Conservation (phyloP, 2,329 filamentous ascomycete genomes). For the Scedosporium apiospermum region DNA sequence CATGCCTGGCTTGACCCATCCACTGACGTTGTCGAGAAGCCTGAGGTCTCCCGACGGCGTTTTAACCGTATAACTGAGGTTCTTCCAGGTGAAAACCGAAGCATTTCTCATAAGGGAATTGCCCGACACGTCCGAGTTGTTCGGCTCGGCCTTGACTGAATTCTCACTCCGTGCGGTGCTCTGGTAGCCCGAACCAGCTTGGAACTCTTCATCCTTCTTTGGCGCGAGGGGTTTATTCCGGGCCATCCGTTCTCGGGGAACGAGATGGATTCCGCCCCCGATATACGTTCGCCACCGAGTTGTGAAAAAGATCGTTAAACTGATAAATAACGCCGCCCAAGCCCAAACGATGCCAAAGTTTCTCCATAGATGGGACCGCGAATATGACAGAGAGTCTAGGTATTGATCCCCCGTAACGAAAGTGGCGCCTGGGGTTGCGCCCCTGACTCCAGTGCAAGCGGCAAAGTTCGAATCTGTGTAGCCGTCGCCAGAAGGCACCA, state of each 20-base stretch:
- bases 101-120: slow-evolving; percentile 46
- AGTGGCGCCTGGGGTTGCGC: slow-evolving; percentile 38
- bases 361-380: slow-evolving; percentile 42
- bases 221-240: slow-evolving; percentile 19
- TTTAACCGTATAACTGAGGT: slow-evolving; percentile 60
- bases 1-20: slow-evolving; percentile 75
- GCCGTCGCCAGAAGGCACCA: slow-evolving; percentile 39
- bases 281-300: slow-evolving; percentile 43
- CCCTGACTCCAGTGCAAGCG: slow-evolving; percentile 49
- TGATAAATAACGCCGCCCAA: slow-evolving; percentile 52
- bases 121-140: slow-evolving; percentile 12
- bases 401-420: slow-evolving; percentile 50
- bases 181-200: slow-evolving; percentile 12
- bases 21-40: slow-evolving; percentile 70
- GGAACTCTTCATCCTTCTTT: slow-evolving; percentile 39
- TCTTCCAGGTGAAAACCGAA: slow-evolving; percentile 65
- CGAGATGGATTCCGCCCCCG: slow-evolving; percentile 45
- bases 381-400: slow-evolving; percentile 43
- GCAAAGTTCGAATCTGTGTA: slow-evolving; percentile 34
- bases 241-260: slow-evolving; percentile 50
- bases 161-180: slow-evolving; percentile 7
- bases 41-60: slow-evolving; percentile 50
- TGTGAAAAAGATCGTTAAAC: slow-evolving; percentile 48
- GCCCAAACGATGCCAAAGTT: slow-evolving; percentile 55
- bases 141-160: slow-evolving; percentile 13